Conservation (phyloP, 192 early-diverging fungal species). For the Dimargaris xerosporica region DNA sequence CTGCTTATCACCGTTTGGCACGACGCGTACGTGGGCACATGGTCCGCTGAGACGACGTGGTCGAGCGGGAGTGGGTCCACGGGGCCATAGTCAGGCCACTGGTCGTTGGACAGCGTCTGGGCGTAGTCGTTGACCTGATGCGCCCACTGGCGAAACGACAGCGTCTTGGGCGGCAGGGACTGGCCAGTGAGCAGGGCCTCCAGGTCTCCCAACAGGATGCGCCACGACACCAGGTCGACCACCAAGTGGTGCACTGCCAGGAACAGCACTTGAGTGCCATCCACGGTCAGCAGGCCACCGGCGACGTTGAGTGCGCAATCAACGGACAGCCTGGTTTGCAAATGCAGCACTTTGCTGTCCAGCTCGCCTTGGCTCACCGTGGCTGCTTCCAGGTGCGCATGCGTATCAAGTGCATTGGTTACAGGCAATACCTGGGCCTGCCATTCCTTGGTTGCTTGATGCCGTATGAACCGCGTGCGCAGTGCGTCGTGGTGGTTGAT, state of each 20-base stretch:
- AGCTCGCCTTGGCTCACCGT: neutral
- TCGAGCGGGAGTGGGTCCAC: neutral
- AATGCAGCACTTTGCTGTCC: neutral
- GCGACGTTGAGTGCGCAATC: neutral
- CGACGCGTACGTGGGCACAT: neutral
- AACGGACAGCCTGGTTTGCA: neutral
- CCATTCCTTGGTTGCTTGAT: neutral
- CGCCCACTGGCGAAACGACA: slow-evolving; percentile 3
- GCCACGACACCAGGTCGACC: slow-evolving; percentile 5
- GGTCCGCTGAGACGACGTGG: neutral
- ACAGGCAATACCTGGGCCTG: neutral
- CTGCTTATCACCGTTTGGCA: neutral
- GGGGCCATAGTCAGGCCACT: slow-evolving; percentile 1
- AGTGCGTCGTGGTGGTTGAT: slow-evolving; percentile 6
- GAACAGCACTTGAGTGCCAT: neutral
- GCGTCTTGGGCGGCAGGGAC: neutral
- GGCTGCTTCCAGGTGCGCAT: neutral
- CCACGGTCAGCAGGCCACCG: neutral
- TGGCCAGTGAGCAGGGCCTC: neutral
- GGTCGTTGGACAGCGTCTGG: neutral
- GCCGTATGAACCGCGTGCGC: neutral
- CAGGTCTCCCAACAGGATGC: slow-evolving; percentile 3
- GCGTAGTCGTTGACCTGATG: neutral
- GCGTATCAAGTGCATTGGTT: neutral
- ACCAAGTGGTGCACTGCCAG: slow-evolving; percentile 1